These are phyloP conservation scores for Panicum miliaceum DNA, from an alignment of 176 grass and related monocot species.

Conservation along the genomic window DNA sequence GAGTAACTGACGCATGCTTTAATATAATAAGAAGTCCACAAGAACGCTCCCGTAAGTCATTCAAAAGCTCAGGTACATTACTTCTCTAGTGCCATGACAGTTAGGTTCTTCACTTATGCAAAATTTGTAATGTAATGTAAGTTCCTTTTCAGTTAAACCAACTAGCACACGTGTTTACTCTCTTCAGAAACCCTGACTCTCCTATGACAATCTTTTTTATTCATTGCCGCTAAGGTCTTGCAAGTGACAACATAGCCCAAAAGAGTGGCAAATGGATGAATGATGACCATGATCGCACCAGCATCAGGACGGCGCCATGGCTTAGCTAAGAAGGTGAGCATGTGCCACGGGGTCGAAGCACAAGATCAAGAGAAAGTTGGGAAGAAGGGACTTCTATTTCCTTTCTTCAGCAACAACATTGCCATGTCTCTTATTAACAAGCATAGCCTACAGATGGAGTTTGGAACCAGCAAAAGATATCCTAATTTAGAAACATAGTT, in stretches of 20 bases:
- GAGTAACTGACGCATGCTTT: neutral
- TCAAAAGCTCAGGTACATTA: neutral
- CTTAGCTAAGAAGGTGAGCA: neutral
- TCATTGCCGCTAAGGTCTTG: neutral
- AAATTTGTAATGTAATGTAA: neutral
- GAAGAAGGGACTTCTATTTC: neutral
- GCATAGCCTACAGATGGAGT: neutral
- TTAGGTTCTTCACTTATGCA: neutral
- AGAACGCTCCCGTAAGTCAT: neutral
- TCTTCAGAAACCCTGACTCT: neutral
- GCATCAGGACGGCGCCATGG: neutral
- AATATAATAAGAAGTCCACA: constrained; percentile 8
- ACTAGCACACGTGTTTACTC: neutral
- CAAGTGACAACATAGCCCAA: neutral
- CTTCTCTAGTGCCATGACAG: neutral
- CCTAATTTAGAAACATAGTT: neutral
- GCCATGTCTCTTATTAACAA: neutral
- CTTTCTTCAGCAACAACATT: neutral
- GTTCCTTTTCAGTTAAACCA: neutral
- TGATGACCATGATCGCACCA: neutral
- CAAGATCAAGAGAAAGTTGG: neutral
- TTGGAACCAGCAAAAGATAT: constrained; percentile 12
- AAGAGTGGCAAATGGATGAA: neutral
- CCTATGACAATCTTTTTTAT: neutral
- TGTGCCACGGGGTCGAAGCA: neutral